Percentiles rank a stretch among this genome's conserved stretches.
These are phyloP conservation scores for Umbilicaria muhlenbergii DNA, from an alignment of 495 filamentous ascomycete genomes.

Conservation along the genomic window DNA sequence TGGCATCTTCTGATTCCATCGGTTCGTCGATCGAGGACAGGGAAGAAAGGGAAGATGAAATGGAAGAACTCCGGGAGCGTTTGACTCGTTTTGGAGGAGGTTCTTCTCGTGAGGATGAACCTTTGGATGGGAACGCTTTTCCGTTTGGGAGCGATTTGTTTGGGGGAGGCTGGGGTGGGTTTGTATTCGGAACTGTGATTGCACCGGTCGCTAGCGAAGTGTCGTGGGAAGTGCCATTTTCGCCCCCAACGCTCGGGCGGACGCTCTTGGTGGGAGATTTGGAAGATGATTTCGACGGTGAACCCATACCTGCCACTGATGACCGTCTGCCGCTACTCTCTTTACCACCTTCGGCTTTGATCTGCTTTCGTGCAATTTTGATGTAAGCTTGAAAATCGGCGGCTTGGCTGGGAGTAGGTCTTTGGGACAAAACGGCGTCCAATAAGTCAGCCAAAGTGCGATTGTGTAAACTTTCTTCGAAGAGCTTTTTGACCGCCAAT, in stretches of 20 bases:
- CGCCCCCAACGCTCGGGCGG: slow-evolving; percentile 17
- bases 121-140: slow-evolving; percentile 4
- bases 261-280: slow-evolving; percentile 19
- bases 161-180: slow-evolving; percentile 3
- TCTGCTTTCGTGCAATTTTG: slow-evolving; percentile 20
- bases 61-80: slow-evolving; percentile 18
- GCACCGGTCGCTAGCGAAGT: slow-evolving; percentile 9
- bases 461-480: slow-evolving; percentile 24
- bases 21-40: slow-evolving; percentile 12
- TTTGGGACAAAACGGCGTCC: slow-evolving; percentile 26
- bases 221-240: slow-evolving; percentile 8
- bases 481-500: slow-evolving; percentile 22
- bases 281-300: slow-evolving; percentile 6
- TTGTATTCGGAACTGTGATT: slow-evolving; percentile 17
- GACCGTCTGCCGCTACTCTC: no score
- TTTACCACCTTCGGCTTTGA: slow-evolving; percentile 2
- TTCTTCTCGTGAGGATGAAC: slow-evolving; percentile 7
- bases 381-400: slow-evolving; percentile 24
- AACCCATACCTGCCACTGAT: background rate
- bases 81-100: slow-evolving; percentile 9
- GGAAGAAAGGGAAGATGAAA: slow-evolving; percentile 29
- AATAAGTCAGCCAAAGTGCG: slow-evolving; percentile 21
- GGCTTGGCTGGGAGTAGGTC: slow-evolving; percentile 21
- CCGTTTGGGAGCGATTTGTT: background rate
- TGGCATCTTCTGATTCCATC: slow-evolving; percentile 3